phyloP scores from a whole-genome alignment of 257 asterid species.

The Jaltomata sinuosa region DNA sequence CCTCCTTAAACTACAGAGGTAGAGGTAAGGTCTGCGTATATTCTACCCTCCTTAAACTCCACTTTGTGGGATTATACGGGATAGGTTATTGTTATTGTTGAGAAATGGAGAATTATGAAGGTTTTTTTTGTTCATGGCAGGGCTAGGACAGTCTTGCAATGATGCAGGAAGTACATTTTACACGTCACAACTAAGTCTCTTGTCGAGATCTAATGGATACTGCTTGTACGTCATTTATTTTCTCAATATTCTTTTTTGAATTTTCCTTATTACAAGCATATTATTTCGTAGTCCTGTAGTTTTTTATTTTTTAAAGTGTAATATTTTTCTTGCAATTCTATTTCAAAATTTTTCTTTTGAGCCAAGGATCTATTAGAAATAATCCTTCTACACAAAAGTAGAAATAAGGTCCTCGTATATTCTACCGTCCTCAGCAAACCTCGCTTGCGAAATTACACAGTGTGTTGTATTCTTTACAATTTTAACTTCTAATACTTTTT shows the following conservation, averaged over 20 bases:
- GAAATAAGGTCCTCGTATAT: no score
- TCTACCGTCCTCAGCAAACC: no score
- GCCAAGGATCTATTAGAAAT: no score
- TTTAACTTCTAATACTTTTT: not conserved
- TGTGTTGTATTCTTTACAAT: not conserved
- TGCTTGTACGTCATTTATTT: slow-evolving; percentile 1
- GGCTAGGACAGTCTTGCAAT: slow-evolving; percentile 11
- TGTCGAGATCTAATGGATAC: slow-evolving; percentile 8
- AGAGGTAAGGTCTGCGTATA: fast-evolving
- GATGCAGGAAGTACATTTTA: not conserved
- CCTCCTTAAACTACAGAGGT: no score
- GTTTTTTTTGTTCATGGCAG: not conserved
- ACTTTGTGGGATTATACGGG: fast-evolving
- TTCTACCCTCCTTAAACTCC: fast-evolving
- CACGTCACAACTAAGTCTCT: not conserved
- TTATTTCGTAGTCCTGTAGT: not conserved
- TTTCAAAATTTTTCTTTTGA: fast-evolving
- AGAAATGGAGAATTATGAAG: not conserved
- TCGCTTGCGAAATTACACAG: not conserved
- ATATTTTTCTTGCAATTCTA: no score
- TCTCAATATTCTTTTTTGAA: not conserved
- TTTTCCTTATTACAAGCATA: not conserved
- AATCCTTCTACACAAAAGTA: no score
- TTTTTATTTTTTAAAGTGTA: not conserved
- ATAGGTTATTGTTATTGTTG: not conserved